Evolutionary conservation across 345 rosid species (phyloP), one percentile per base, ranked within the genome.

Genomic region (Euphorbia pulcherrima): DNA sequence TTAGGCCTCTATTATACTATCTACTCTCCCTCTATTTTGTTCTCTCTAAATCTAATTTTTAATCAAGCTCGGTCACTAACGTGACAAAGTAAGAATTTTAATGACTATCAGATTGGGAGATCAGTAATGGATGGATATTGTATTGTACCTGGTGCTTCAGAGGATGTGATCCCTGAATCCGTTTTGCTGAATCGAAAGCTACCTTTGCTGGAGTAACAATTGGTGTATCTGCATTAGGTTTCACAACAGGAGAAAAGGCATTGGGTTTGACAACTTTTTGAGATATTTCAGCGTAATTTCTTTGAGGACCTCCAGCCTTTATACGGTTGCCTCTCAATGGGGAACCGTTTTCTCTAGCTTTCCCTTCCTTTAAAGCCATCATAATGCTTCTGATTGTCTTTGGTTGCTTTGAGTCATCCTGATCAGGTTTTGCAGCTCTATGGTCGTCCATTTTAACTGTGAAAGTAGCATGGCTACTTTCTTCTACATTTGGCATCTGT

Each of bases 321-420:
- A 73, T 50, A 40, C 89, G 83, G 62, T 71, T 84, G 68, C 87
- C 81, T 84, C 96, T 85, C 89, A 86, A 73, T 8, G 96, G 96
- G 39, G 96, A 94, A 75, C 84, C 82, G 75, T 82, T 94, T 76
- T 91, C 97, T 81, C 96, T 83, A 63, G 78, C 80, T 80, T 88
- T 88, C 59, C 91, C 99, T 85, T 91, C 99, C 83, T 88, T 94
- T 72, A 94, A 73, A 72, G 97, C 88, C 86, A 85, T 88, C 95
- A 94, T 89, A 59, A 91, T 89, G 76, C 76, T 81, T 79, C 81
- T 89, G 51, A 91, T 91, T 60, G 90, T 86, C 75, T 87, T 94
- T 3, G 97, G 93, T 72, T 89, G 92, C 85, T 83, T 89, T 71
- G 83, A 62, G 74, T 84, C 89, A 73, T 61, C 72, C 40, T 72